A percentile compares a stretch with the other conserved stretches of the same genome.
Evolutionary conservation across 306 rosid genomes (phyloP).

Genomic region (Ammopiptanthus mongolicus): DNA sequence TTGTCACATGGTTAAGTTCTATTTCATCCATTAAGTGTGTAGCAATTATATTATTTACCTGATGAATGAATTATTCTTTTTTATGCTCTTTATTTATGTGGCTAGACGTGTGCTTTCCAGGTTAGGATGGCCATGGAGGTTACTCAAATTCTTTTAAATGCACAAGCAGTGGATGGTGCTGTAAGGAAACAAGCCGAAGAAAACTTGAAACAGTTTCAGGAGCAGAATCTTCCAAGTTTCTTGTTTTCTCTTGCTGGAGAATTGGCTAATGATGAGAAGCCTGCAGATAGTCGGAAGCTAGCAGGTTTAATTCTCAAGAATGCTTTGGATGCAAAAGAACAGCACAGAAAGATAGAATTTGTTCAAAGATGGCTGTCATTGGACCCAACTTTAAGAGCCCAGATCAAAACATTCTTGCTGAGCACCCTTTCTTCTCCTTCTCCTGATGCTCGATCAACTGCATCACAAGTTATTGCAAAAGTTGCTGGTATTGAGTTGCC

Average conservation of each 20-base stretch:
- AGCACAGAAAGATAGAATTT: conserved; percentile 74
- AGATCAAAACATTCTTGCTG: conserved; percentile 68
- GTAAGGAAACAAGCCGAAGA: conserved; percentile 87
- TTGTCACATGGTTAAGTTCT: not conserved
- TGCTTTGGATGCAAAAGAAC: conserved; percentile 92
- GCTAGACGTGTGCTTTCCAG: conserved; percentile 16
- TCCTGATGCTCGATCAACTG: conserved; percentile 80
- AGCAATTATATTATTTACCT: not conserved
- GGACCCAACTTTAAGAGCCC: conserved; percentile 61
- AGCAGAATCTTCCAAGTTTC: conserved; percentile 82
- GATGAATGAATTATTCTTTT: not conserved
- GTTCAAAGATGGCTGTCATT: conserved; percentile 78
- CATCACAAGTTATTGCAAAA: conserved; percentile 89
- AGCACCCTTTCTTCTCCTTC: conserved; percentile 69
- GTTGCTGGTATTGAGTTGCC: conserved; percentile 93
- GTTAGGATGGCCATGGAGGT: conserved; percentile 81
- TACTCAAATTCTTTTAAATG: conserved; percentile 85
- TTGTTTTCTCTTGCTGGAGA: conserved; percentile 87
- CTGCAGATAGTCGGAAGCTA: conserved; percentile 73
- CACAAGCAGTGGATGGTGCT: conserved; percentile 76
- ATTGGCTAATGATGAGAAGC: conserved; percentile 86
- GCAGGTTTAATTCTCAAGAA: conserved; percentile 90
- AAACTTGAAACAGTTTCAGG: conserved; percentile 75
- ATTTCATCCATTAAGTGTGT: not conserved
- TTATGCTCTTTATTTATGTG: not conserved